A percentile compares a stretch with the other conserved stretches of the same genome.
These are phyloP conservation scores for Lactarius tabidus DNA, from an alignment of 768 basidiomycete species.

Conservation along the genomic window DNA sequence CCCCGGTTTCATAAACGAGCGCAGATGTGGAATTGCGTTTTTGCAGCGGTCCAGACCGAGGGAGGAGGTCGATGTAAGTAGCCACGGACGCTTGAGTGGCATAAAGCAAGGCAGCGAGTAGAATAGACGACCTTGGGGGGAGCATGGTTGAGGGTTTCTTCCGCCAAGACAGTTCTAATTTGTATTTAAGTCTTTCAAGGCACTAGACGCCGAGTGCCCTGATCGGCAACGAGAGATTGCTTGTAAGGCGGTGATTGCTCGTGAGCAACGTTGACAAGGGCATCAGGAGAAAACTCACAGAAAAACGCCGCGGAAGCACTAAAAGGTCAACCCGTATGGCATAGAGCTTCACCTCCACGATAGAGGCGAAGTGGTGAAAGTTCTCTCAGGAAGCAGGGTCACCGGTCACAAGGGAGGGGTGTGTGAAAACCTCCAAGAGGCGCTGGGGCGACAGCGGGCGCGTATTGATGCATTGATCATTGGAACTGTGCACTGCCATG, in stretches of 20 bases:
- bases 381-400: not conserved
- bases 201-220: not conserved
- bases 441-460: not conserved
- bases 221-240: not conserved
- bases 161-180: not conserved
- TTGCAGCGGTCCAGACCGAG: not conserved
- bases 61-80: not conserved
- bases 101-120: slow-evolving; percentile 2
- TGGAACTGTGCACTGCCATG: too few relatives aligned
- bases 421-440: not conserved
- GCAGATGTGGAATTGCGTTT: not conserved
- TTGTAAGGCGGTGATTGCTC: not conserved
- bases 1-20: not conserved
- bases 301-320: not conserved
- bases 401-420: not conserved
- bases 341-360: too few relatives aligned
- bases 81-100: not conserved
- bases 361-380: not conserved
- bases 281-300: too few relatives aligned
- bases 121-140: not conserved
- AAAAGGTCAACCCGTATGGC: not conserved
- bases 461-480: not conserved
- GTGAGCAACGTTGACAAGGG: not conserved
- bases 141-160: slow-evolving; percentile 1
- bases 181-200: not conserved